phyloP scores from a whole-genome alignment of 2,329 filamentous ascomycete genomes.

The Pestalotiopsis sp. region DNA sequence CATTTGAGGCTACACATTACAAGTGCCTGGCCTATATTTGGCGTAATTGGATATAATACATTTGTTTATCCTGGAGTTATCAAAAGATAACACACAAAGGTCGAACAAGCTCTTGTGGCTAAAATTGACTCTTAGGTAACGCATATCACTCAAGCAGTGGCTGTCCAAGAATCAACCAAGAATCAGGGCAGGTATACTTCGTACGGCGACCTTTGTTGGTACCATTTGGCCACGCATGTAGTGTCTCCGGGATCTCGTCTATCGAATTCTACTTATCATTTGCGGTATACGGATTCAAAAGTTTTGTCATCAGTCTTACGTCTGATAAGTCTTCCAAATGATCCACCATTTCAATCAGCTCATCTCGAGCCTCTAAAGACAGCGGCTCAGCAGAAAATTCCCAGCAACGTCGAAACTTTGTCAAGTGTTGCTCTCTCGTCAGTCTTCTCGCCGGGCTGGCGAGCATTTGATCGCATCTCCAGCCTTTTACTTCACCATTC shows the following conservation, averaged over 20 bases:
- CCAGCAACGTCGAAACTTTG: slow-evolving; percentile 16
- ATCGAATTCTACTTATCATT: background rate
- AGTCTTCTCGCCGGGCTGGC: slow-evolving; percentile 12
- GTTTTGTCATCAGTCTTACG: background rate
- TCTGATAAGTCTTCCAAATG: slow-evolving; percentile 11
- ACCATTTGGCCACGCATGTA: no score
- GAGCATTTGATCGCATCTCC: slow-evolving; percentile 17
- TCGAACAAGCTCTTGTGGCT: no score
- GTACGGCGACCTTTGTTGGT: no score
- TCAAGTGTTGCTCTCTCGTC: slow-evolving; percentile 14
- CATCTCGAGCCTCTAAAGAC: background rate
- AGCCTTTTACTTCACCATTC: slow-evolving; percentile 1
- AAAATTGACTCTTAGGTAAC: no score
- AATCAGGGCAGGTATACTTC: no score
- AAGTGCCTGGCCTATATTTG: background rate
- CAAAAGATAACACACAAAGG: no score
- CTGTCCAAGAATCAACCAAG: no score
- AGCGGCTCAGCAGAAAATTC: slow-evolving; percentile 14
- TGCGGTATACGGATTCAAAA: background rate
- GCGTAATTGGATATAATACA: no score
- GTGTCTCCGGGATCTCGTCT: no score
- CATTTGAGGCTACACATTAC: background rate
- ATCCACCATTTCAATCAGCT: slow-evolving; percentile 13
- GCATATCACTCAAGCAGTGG: no score
- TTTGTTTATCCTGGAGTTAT: no score